Conservation (phyloP, 2,329 filamentous ascomycete species). For the Nemania sp. region DNA sequence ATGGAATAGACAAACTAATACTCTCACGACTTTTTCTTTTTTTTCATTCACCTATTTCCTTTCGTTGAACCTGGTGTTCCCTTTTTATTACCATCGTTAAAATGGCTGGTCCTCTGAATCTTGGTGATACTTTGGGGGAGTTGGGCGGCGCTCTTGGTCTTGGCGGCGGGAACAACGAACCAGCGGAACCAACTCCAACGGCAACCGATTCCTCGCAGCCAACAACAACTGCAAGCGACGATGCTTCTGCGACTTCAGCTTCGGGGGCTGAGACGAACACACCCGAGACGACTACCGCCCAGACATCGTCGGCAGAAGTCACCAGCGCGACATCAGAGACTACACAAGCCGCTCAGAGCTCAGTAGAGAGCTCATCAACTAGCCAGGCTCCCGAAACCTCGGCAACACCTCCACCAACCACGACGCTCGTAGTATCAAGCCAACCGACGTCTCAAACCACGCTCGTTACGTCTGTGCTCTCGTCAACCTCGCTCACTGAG, state of each 20-base stretch:
- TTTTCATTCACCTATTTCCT: conserved; percentile 35
- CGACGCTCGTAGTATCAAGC: conserved; percentile 22
- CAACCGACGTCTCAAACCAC: conserved; percentile 39
- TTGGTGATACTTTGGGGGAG: too few species aligned
- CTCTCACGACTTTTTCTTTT: conserved; percentile 19
- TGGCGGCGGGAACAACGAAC: conserved; percentile 28
- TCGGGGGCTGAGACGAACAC: conserved; percentile 6
- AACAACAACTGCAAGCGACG: conserved; percentile 22
- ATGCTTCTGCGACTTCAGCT: conserved; percentile 32
- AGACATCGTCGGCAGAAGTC: conserved; percentile 22
- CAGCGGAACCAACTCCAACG: conserved; percentile 23
- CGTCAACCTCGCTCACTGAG: conserved; percentile 42
- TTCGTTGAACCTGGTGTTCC: conserved; percentile 51
- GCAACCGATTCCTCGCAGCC: conserved; percentile 30
- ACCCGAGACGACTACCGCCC: conserved; percentile 14
- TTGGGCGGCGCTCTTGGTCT: conserved; percentile 44
- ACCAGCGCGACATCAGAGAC: conserved; percentile 20
- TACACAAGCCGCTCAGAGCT: conserved; percentile 17
- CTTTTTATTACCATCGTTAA: conserved; percentile 38
- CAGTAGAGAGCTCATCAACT: conserved; percentile 24
- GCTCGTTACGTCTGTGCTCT: conserved; percentile 40
- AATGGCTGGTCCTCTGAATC: conserved; percentile 50
- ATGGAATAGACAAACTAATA: conserved; percentile 38
- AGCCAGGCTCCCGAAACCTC: conserved; percentile 24
- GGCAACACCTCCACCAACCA: conserved; percentile 5